These are phyloP conservation scores for Trametes maxima DNA, from an alignment of 768 basidiomycete genomes.

Conservation along the genomic window DNA sequence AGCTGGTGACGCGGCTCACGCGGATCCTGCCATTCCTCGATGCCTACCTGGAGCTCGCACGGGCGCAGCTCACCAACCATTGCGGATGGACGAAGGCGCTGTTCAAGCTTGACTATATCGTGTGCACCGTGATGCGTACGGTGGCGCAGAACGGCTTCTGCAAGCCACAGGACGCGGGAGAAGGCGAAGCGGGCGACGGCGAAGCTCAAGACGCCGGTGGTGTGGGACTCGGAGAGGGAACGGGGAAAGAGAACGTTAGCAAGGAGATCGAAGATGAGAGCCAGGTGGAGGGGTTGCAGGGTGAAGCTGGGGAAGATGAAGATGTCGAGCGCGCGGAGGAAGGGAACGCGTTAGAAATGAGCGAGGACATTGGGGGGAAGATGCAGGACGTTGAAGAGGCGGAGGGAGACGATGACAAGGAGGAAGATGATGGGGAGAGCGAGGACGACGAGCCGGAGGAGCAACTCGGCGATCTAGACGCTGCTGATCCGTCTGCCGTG, in stretches of 20 bases:
- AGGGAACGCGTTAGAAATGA: conserved; percentile 88
- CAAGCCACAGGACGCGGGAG: conserved; percentile 75
- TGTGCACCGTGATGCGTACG: conserved; percentile 72
- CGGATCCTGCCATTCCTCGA: conserved; percentile 77
- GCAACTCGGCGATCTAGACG: conserved; percentile 79
- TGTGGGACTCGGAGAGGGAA: conserved; percentile 86
- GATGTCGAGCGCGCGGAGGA: conserved; percentile 53
- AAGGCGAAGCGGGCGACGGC: conserved; percentile 49
- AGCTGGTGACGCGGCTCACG: conserved; percentile 40
- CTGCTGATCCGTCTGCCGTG: conserved; percentile 77
- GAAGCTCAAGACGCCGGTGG: conserved; percentile 62
- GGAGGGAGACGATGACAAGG: conserved; percentile 47
- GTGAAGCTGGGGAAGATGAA: conserved; percentile 55
- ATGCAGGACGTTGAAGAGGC: conserved; percentile 82
- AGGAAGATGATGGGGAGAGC: conserved; percentile 51
- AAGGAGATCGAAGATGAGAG: conserved; percentile 96
- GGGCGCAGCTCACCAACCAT: conserved; percentile 57
- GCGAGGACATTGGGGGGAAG: conserved; percentile 83
- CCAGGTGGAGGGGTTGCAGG: conserved; percentile 91
- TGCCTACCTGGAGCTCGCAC: conserved; percentile 57
- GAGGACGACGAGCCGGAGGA: conserved; percentile 74
- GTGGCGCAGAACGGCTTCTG: conserved; percentile 91
- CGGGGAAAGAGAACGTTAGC: conserved; percentile 83
- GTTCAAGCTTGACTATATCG: conserved; percentile 82
- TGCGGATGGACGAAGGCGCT: conserved; percentile 71